phyloP scores from a whole-genome alignment of 2,329 filamentous ascomycete species.

The Arthroderma sp. region DNA sequence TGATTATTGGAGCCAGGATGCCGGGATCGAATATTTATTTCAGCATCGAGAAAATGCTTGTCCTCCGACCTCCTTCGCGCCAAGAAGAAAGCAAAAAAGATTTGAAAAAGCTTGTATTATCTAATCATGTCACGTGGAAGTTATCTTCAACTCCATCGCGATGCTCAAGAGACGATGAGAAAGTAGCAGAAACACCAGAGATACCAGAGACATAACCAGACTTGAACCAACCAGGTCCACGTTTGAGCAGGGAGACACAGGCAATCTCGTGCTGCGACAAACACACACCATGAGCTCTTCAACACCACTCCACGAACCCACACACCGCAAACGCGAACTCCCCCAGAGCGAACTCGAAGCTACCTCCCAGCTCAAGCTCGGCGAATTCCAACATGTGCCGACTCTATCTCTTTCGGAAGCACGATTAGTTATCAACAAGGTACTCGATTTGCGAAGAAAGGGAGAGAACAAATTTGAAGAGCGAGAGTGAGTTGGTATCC shows the following conservation, averaged over 20 bases:
- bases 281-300: conserved; percentile 6
- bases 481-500: conserved; percentile 56
- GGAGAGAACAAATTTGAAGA: conserved; percentile 73
- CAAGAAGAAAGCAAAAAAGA: neutral
- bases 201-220: neutral
- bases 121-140: neutral
- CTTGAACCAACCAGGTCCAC: neutral
- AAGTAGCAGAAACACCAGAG: too few relatives aligned
- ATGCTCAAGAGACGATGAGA: too few relatives aligned
- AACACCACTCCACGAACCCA: conserved; percentile 14
- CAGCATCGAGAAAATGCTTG: neutral
- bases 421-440: conserved; percentile 78
- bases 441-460: conserved; percentile 66
- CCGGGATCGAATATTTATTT: too few relatives aligned
- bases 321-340: conserved; percentile 31
- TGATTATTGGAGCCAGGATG: too few relatives aligned
- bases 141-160: too few relatives aligned
- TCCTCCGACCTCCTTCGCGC: neutral
- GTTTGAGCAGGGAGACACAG: neutral
- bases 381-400: conserved; percentile 86
- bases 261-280: neutral
- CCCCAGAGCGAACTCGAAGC: conserved; percentile 67
- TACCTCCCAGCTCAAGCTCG: conserved; percentile 65
- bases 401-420: conserved; percentile 88
- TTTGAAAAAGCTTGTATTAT: neutral